A percentile compares a stretch with the other conserved stretches of the same genome.
Evolutionary conservation across 805 yeast genomes (phyloP).

Genomic region (Ogataea pignaliae): DNA sequence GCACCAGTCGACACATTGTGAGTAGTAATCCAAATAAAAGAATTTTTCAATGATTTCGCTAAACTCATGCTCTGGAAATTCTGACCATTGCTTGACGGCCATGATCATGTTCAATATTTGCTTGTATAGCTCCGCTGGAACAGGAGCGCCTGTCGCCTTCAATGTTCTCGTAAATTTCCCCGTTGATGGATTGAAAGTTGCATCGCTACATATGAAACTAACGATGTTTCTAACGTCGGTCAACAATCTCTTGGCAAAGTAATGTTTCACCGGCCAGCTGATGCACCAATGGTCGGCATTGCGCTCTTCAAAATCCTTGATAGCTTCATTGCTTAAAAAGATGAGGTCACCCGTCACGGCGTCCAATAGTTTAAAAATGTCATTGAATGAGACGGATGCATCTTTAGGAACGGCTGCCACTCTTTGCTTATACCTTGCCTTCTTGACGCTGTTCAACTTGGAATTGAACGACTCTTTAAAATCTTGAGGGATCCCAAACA

Average conservation of each 20-base stretch:
- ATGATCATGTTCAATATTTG: conserved; percentile 8
- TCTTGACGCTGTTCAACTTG: conserved; percentile 2
- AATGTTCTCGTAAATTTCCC: conserved; percentile 6
- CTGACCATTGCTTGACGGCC: conserved; percentile 7
- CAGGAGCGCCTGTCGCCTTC: background rate
- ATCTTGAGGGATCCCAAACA: conserved; percentile 10
- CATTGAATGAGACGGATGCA: conserved; percentile 5
- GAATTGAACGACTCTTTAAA: conserved; percentile 3
- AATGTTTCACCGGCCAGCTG: conserved; percentile 5
- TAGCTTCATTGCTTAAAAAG: conserved; percentile 4
- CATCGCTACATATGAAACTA: conserved; percentile 5
- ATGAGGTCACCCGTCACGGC: conserved; percentile 8
- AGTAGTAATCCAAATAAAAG: conserved; percentile 14
- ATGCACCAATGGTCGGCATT: conserved; percentile 9
- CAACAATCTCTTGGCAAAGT: conserved; percentile 11
- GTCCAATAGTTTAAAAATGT: conserved; percentile 10
- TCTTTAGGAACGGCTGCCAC: conserved; percentile 7
- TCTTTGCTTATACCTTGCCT: conserved; percentile 6
- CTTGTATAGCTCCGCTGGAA: background rate
- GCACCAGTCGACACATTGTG: conserved; percentile 13
- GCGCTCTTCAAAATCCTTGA: conserved; percentile 9
- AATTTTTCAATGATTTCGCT: conserved; percentile 3
- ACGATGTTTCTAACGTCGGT: conserved; percentile 9
- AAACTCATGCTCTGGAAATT: conserved; percentile 6
- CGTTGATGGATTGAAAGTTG: conserved; percentile 4